A percentile compares a stretch with the other conserved stretches of the same genome.
Conservation (phyloP, 2,329 filamentous ascomycete genomes). For the Pseudomassariella vexata region DNA sequence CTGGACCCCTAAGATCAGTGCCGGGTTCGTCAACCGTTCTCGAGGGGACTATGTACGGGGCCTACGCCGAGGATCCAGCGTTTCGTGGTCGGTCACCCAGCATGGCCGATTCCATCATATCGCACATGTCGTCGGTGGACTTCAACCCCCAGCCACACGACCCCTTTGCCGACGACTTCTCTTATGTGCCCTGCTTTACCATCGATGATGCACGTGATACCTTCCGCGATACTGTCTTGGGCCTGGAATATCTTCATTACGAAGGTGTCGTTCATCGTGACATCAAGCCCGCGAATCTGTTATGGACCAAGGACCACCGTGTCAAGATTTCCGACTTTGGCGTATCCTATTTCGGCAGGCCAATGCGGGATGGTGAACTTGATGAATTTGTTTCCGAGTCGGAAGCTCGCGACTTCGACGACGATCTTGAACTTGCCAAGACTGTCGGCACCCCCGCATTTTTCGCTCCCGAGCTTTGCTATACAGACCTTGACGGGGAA, state of each 20-base stretch:
- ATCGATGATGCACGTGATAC: slow-evolving; percentile 74
- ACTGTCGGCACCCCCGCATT: slow-evolving; percentile 97
- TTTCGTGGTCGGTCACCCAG: slow-evolving; percentile 69
- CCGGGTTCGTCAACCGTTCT: slow-evolving; percentile 52
- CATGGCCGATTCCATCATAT: slow-evolving; percentile 70
- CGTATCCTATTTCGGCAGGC: slow-evolving; percentile 91
- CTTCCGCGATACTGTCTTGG: slow-evolving; percentile 89
- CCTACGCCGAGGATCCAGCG: slow-evolving; percentile 54
- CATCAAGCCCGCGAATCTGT: slow-evolving; percentile 83
- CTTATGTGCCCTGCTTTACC: slow-evolving; percentile 90
- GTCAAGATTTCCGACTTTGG: slow-evolving; percentile 99
- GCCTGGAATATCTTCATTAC: slow-evolving; percentile 88
- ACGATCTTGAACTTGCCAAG: slow-evolving; percentile 94
- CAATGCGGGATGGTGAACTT: slow-evolving; percentile 74
- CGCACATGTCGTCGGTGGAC: slow-evolving; percentile 62
- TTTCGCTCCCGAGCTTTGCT: slow-evolving; percentile 94
- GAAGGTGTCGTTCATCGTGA: slow-evolving; percentile 80
- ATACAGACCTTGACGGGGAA: slow-evolving; percentile 65
- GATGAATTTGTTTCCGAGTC: slow-evolving; percentile 72
- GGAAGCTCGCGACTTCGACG: slow-evolving; percentile 81
- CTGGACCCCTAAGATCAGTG: slow-evolving; percentile 46
- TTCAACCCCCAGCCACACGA: slow-evolving; percentile 54
- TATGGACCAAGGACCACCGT: slow-evolving; percentile 77
- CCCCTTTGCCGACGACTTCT: slow-evolving; percentile 77
- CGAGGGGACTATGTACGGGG: slow-evolving; percentile 72